A percentile compares a stretch with the other conserved stretches of the same genome.
Conservation (phyloP, 345 rosid species). For the Stellera chamaejasme region DNA sequence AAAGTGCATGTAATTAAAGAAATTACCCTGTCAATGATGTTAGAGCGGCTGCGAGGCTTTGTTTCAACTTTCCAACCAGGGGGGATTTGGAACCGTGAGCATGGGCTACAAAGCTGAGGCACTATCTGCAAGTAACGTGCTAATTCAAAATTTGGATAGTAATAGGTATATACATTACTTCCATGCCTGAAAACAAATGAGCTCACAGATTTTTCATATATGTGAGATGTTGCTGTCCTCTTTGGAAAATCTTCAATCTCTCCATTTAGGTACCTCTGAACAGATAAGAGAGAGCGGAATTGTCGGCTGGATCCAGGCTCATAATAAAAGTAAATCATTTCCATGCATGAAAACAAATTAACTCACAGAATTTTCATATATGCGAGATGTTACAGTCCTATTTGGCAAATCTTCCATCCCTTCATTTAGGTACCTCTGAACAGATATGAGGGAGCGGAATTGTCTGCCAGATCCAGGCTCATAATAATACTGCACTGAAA, state of each 20-base stretch:
- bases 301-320: conserved; percentile 36
- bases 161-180: no score
- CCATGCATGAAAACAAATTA: neutral
- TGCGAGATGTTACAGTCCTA: conserved; percentile 6
- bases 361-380: conserved; percentile 15
- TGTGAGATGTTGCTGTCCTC: conserved; percentile 6
- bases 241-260: conserved; percentile 1
- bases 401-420: conserved; percentile 1
- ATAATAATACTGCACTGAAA: conserved; percentile 35
- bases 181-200: no score
- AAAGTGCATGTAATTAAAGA: neutral
- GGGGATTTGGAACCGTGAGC: conserved; percentile 21
- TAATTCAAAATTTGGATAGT: neutral
- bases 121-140: conserved; percentile 22
- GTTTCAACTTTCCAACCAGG: conserved; percentile 32
- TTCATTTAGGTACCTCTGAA: conserved; percentile 34
- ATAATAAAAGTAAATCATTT: no score
- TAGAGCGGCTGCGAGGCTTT: conserved; percentile 16
- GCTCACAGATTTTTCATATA: neutral
- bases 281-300: conserved; percentile 43
- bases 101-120: conserved; percentile 6
- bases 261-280: conserved; percentile 34
- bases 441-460: conserved; percentile 43
- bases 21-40: conserved; percentile 26
- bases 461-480: conserved; percentile 36